Conservation (phyloP, 108 stramenopile species). For the Nitzschia sp. region DNA sequence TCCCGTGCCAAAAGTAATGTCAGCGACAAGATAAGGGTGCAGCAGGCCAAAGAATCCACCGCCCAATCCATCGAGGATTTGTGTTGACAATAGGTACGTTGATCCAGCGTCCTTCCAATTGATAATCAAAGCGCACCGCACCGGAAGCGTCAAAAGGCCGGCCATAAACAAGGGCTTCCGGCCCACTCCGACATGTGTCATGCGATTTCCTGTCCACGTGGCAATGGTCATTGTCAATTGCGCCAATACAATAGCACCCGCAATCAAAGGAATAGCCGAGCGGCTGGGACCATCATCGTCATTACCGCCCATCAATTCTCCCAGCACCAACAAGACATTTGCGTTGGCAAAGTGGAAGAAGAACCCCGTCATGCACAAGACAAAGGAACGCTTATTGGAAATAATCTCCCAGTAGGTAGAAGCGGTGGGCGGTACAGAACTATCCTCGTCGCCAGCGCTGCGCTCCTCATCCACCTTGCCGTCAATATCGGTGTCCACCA, state of each 20-base stretch:
- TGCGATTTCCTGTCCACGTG: conserved; percentile 59
- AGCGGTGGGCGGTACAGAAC: conserved; percentile 30
- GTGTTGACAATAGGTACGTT: conserved; percentile 72
- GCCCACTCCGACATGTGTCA: conserved; percentile 69
- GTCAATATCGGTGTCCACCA: background rate
- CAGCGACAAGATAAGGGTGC: conserved; percentile 85
- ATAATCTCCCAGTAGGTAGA: conserved; percentile 73
- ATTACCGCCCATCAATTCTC: conserved; percentile 86
- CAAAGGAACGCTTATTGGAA: conserved; percentile 60
- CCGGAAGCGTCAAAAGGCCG: conserved; percentile 69
- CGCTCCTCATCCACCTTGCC: background rate
- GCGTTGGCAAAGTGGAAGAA: conserved; percentile 92
- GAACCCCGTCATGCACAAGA: conserved; percentile 84
- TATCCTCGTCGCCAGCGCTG: background rate
- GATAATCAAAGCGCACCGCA: conserved; percentile 85
- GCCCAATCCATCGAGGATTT: conserved; percentile 85
- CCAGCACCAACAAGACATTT: conserved; percentile 83
- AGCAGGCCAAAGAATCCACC: conserved; percentile 82
- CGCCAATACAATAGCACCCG: conserved; percentile 83
- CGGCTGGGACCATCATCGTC: conserved; percentile 72
- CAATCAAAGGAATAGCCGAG: conserved; percentile 82
- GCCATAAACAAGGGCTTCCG: conserved; percentile 81
- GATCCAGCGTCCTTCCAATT: conserved; percentile 83
- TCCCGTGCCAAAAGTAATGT: conserved; percentile 87
- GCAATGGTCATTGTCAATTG: conserved; percentile 82